Evolutionary conservation across 495 filamentous ascomycete genomes (phyloP), one percentile per base, ranked within the genome.

Genomic region (Amorphotheca resinae): DNA sequence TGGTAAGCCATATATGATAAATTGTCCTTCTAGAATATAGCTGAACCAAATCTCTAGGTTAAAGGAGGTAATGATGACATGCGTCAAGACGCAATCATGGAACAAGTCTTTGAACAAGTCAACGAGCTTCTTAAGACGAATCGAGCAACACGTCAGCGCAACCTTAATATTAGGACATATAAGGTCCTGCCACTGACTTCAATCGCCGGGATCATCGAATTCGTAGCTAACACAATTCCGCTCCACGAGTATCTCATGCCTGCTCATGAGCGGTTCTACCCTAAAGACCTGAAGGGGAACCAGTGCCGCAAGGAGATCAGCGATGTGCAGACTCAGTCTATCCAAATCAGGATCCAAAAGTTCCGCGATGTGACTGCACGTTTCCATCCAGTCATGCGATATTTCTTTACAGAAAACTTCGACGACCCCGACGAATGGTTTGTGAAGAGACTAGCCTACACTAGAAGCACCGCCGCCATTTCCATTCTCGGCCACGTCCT

Each of bases 61-160:
- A 99, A 99, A 64, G 82, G 84, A 53, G 86, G 88, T 21, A 87
- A 84, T 49, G 88, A 96, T 59, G 91, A 98, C 54, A 72, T 99
- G 9, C 82, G 91, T n/a, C 91, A 99, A 64, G 91, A 99, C 55
- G 86, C 91, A 14, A 99, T 99, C 64, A 99, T 99, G 93, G 93
- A 96, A 59, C 91, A 99, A 63, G 91, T 99, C 22, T 99, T 96
- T 62, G 85, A 84, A 37, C 84, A 94, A 71, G 91, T 95, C 22
- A 93, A 82, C 54, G 80, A 81, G 42, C 77, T 96, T 4, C 69
- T 99, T 18, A 81, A 82, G 61, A 79, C 81, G 18, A 82, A 95
- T 52, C 76, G 82, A 37, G 76, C 81, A 9, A 95, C 93, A 5
- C 78, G 84, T 8, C 87, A 93, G 52, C 81, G 91, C 1, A 83